phyloP scores from a whole-genome alignment of 768 basidiomycete species.

The Tylopilus intermedius region DNA sequence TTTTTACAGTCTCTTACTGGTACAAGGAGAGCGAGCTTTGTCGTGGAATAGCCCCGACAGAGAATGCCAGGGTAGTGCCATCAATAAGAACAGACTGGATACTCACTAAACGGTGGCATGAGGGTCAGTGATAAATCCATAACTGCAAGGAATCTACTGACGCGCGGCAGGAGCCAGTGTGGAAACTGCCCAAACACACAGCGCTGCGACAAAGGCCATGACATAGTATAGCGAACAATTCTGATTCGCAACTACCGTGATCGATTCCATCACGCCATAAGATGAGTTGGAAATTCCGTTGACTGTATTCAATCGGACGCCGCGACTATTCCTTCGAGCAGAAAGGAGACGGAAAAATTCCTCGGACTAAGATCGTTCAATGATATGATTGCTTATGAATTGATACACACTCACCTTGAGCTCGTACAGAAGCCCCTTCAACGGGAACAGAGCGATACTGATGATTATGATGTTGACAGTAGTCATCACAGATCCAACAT shows the following conservation, averaged over 20 bases:
- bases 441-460: slow-evolving; percentile 10
- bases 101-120: slow-evolving; percentile 1
- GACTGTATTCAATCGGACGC: slow-evolving; percentile 5
- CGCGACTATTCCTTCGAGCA: neutral
- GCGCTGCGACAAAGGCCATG: slow-evolving; percentile 3
- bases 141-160: slow-evolving; percentile 2
- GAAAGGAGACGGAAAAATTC: slow-evolving; percentile 19
- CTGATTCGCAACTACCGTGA: neutral
- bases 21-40: neutral
- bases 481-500: slow-evolving; percentile 10
- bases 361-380: slow-evolving; percentile 10
- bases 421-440: slow-evolving; percentile 9
- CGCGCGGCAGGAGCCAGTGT: slow-evolving; percentile 9
- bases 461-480: slow-evolving; percentile 15
- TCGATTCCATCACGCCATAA: slow-evolving; percentile 4
- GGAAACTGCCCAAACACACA: slow-evolving; percentile 9
- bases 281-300: slow-evolving; percentile 16
- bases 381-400: neutral
- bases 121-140: neutral
- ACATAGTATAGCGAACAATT: slow-evolving; percentile 9
- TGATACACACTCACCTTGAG: slow-evolving; percentile 4
- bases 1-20: neutral
- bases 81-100: slow-evolving; percentile 14
- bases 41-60: slow-evolving; percentile 11
- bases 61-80: slow-evolving; percentile 10